phyloP scores from a whole-genome alignment of 176 grass and related monocot species.

The Oryza brachyantha region DNA sequence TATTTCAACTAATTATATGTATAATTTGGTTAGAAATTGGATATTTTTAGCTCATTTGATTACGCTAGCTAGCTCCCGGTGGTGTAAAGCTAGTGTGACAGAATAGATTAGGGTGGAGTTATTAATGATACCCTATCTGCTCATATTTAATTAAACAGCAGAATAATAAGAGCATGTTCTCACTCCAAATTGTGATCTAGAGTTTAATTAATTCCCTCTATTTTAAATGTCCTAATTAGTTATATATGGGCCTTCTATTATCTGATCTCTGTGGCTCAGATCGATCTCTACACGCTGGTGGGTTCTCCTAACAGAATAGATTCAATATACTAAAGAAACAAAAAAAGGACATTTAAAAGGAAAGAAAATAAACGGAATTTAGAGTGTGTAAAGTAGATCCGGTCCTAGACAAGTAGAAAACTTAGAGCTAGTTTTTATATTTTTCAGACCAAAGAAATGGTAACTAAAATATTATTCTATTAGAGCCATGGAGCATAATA shows the following conservation, averaged over 20 bases:
- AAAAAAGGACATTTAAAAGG: neutral
- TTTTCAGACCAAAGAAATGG: neutral
- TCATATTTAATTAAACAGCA: neutral
- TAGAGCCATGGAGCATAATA: neutral
- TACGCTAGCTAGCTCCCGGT: too few species aligned
- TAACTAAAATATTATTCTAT: neutral
- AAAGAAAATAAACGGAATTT: neutral
- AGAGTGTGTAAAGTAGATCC: constrained; percentile 11
- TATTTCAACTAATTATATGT: too few species aligned
- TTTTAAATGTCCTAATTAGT: neutral
- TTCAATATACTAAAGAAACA: neutral
- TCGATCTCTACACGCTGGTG: neutral
- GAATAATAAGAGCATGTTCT: neutral
- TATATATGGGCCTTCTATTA: too few species aligned
- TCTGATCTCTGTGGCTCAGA: neutral
- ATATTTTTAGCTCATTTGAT: too few species aligned
- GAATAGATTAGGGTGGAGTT: too few species aligned
- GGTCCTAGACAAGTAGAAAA: neutral
- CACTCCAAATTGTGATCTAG: neutral
- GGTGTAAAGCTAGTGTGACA: too few species aligned
- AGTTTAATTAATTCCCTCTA: neutral
- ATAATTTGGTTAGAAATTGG: too few species aligned
- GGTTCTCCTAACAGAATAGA: constrained; percentile 4
- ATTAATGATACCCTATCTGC: neutral
- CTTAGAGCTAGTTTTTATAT: neutral